These are phyloP conservation scores for Bretziella fagacearum DNA, from an alignment of 2,329 filamentous ascomycete species.

Conservation along the genomic window DNA sequence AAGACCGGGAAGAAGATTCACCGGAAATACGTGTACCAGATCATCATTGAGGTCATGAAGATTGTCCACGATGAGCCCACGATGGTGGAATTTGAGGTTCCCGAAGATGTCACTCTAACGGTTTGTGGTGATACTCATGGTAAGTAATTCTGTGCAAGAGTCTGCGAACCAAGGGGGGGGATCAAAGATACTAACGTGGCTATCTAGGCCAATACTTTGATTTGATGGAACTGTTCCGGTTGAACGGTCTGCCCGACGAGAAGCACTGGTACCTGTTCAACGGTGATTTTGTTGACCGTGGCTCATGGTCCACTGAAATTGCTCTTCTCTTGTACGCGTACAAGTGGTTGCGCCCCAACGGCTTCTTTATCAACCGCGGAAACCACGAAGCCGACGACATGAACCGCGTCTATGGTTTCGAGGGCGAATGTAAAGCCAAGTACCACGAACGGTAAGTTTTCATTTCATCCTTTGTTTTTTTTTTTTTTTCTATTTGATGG, in stretches of 20 bases:
- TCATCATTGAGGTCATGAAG: conserved; percentile 75
- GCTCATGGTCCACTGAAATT: conserved; percentile 97
- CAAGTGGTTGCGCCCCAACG: conserved; percentile 80
- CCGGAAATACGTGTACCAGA: conserved; percentile 95
- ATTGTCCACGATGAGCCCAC: conserved; percentile 85
- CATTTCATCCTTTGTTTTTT: neutral
- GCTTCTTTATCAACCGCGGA: conserved; percentile 89
- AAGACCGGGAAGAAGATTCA: conserved; percentile 91
- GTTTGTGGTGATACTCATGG: conserved; percentile 97
- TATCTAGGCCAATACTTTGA: conserved; percentile 82
- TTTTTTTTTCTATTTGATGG: too few relatives aligned
- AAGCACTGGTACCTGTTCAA: conserved; percentile 95
- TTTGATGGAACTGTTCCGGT: conserved; percentile 83
- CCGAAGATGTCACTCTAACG: conserved; percentile 62
- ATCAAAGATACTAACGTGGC: neutral
- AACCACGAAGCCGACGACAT: conserved; percentile 99
- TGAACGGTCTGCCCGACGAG: conserved; percentile 70
- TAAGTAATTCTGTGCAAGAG: too few relatives aligned
- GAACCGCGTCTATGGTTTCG: conserved; percentile 97
- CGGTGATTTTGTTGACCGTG: conserved; percentile 93
- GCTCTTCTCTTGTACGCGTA: conserved; percentile 85
- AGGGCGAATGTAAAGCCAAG: conserved; percentile 95
- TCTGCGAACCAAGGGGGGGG: too few relatives aligned
- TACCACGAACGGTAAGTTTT: conserved; percentile 59
- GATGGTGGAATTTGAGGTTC: conserved; percentile 85